Evolutionary conservation across 164 flowering plant genomes (phyloP), one percentile per base, ranked within the genome.

Genomic region (Chimonanthus praecox): DNA sequence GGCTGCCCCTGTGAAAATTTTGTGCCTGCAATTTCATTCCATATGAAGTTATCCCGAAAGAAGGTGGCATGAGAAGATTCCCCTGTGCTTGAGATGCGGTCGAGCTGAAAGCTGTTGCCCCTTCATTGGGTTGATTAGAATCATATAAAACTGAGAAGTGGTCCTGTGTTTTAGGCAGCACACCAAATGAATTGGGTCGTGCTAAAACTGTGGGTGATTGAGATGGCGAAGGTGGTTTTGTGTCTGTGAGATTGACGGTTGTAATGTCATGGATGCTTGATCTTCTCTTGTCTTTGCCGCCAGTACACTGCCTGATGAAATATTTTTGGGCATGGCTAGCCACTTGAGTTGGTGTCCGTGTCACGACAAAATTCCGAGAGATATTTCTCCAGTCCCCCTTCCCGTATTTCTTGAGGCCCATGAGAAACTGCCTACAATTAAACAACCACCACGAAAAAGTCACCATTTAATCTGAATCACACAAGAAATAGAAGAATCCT

Each of bases 301-400:
- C 91, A 0, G 90, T 83, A 64, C 77, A 79, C 76, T 86, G 95
- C 77, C 92, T 68, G 73, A 87, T 86, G 68, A 90, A 88, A 74
- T 87, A 90, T 70, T 92, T 91, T 74, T 91, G 97, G 67, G 97
- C 94, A 83, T 89, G 97, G 71, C 97, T 91, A 4, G 94, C 97
- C 16, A 90, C 95, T 71, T 90, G 94, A 69, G 94, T 90, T 18
- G 94, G 88, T 1, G 94, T 90, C 72, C 92, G 84, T 2, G 93
- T 67, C 21, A 85, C 83, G 67, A 91, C 97, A 20, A 84, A 88
- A 74, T 89, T 87, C 62, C 97, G 83, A 0, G 97, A 86, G 58
- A 91, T 91, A 64, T 87, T 89, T 81, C 92, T 86, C 94, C 97
- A 91, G 72, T 91, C 94, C 48, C 97, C 97, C 78, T 91, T 91